Evolutionary conservation across 2,329 filamentous ascomycete species (phyloP), one percentile per base, ranked within the genome.

Genomic region (Hymenoscyphus scutula): DNA sequence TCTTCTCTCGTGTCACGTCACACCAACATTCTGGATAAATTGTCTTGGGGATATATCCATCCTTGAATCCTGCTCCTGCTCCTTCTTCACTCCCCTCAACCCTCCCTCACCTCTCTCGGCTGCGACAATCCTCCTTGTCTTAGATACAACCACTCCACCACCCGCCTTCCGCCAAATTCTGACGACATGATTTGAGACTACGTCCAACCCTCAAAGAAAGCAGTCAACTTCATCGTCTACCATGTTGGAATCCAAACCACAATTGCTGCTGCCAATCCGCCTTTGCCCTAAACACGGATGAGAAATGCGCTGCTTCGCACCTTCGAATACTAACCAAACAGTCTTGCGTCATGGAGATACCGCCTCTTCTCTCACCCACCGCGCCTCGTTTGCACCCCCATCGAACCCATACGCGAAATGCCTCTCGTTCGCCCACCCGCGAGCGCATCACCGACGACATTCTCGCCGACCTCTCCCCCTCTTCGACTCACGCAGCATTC

Each of bases 401-500:
- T 15, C 29, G 64, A 59, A 30, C 59, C 27, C 71, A 72, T 56
- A 48, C 56, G 6, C 65, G 65, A 17, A 64, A 56, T 25, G 53
- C 62, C 45, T 69, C 67, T 8, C 64, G 68, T 51, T 71, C 72
- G 15, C 72, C 71, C 17, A 71, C 67, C 32, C 68, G 71, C 51
- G 61, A 65, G 56, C 67, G 67, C 41, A 30, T 67, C 27, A 67
- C 67, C 48, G 85, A 89, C 71, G 84, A 88, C 67, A 79, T 90
- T 41, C 79, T 90, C 62, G 77, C 81, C 64, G 81, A 84, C 69
- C 79, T 91, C 30, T 82, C 83, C 3, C 88, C 88, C 1, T 77
- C 82, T 41, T 81, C 81, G 30, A 87, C 83, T 29, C 77, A 89
- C 64, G 82, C 87, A 63, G 82, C 85, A 17, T 82, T 91, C 67